Conservation (phyloP, 352 stramenopile species). For the Globisporangium emineosum region DNA sequence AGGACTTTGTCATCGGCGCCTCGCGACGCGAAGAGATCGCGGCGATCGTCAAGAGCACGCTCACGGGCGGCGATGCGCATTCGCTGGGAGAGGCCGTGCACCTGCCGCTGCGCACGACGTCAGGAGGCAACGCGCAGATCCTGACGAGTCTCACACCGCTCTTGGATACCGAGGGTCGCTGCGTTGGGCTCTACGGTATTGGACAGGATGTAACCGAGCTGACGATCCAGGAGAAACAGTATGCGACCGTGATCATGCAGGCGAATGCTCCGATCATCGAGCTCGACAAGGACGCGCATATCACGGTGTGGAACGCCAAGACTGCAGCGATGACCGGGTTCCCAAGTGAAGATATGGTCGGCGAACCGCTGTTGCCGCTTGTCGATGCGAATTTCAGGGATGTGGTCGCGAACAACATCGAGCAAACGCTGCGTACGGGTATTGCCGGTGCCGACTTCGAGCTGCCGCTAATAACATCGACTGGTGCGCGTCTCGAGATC, state of each 20-base stretch:
- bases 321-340: slow-evolving; percentile 55
- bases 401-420: slow-evolving; percentile 46
- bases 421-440: slow-evolving; percentile 35
- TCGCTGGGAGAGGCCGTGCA: slow-evolving; percentile 28
- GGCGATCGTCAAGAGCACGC: slow-evolving; percentile 25
- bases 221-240: slow-evolving; percentile 55
- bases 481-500: slow-evolving; percentile 50
- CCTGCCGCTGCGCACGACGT: slow-evolving; percentile 43
- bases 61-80: neutral
- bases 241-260: slow-evolving; percentile 69
- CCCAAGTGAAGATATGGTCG: slow-evolving; percentile 45
- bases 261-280: slow-evolving; percentile 80
- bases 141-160: slow-evolving; percentile 55
- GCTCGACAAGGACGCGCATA: slow-evolving; percentile 65
- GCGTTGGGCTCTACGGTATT: slow-evolving; percentile 56
- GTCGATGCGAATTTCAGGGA: slow-evolving; percentile 48
- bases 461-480: slow-evolving; percentile 44
- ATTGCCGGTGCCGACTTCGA: slow-evolving; percentile 55
- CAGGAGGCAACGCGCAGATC: slow-evolving; percentile 42
- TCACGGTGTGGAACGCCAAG: slow-evolving; percentile 71
- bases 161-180: slow-evolving; percentile 32
- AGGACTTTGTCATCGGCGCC: slow-evolving; percentile 33
- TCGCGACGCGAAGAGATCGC: slow-evolving; percentile 31
- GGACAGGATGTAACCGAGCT: slow-evolving; percentile 57
- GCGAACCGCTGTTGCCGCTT: slow-evolving; percentile 41